Percentiles rank a stretch among this genome's conserved stretches.
Evolutionary conservation across 2,329 filamentous ascomycete species (phyloP).

Genomic region (Pseudogymnoascus sp.): DNA sequence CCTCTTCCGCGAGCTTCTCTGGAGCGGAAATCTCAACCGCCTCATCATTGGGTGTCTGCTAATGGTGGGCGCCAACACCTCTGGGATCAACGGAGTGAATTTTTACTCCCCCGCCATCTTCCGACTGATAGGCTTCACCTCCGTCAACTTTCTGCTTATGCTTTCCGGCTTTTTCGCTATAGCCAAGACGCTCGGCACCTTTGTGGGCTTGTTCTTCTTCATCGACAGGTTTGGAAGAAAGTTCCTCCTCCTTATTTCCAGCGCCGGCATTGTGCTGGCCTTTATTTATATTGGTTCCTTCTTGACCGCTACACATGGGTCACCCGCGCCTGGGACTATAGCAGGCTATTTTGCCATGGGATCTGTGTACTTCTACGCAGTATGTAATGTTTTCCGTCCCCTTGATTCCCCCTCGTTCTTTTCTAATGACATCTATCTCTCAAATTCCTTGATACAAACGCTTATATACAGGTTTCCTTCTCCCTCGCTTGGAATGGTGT

Average conservation of each 20-base stretch:
- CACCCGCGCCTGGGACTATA: constrained; percentile 11
- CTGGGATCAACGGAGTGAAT: constrained; percentile 24
- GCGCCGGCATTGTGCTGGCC: constrained; percentile 13
- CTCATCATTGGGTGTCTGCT: constrained; percentile 19
- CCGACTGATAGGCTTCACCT: constrained; percentile 20
- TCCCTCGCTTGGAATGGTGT: constrained; percentile 26
- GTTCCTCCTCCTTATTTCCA: constrained; percentile 1
- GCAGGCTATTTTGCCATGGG: constrained; percentile 22
- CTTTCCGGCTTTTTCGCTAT: constrained; percentile 17
- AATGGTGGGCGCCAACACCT: constrained; percentile 24
- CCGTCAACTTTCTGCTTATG: constrained; percentile 20
- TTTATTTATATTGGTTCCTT: constrained; percentile 25
- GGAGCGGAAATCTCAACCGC: constrained; percentile 20
- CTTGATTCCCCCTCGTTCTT: not conserved
- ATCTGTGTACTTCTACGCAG: constrained; percentile 22
- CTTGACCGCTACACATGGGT: constrained; percentile 18
- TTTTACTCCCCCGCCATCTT: constrained; percentile 25
- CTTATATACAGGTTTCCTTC: constrained; percentile 20
- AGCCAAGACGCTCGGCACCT: not conserved
- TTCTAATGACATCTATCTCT: not conserved
- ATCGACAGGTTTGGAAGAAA: constrained; percentile 10
- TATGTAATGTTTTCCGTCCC: constrained; percentile 7
- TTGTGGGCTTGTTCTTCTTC: not conserved
- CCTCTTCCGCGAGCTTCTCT: constrained; percentile 17
- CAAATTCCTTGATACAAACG: not conserved